Conservation (phyloP, 176 grass and related monocot genomes). For the Cocos nucifera region DNA sequence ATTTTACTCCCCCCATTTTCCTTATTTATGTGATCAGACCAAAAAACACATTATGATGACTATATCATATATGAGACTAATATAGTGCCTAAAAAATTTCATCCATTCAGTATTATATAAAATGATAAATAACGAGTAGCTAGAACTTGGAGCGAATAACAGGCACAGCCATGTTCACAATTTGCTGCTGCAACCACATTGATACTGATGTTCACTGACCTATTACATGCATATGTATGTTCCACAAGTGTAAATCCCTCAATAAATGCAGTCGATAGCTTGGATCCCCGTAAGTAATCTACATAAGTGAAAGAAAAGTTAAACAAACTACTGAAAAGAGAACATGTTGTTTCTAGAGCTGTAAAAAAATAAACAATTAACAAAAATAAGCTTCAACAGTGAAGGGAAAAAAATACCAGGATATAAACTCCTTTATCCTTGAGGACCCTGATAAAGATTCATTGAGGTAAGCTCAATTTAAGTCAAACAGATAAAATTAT, state of each 20-base stretch:
- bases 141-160: no score
- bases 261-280: slow-evolving; percentile 66
- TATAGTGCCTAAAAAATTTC: no score
- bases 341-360: neutral
- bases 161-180: no score
- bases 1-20: no score
- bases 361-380: neutral
- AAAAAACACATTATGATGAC: no score
- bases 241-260: slow-evolving; percentile 58
- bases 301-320: slow-evolving; percentile 10
- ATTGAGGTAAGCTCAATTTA: slow-evolving; percentile 9
- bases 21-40: no score
- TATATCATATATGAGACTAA: no score
- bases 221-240: slow-evolving; percentile 77
- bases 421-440: slow-evolving; percentile 77
- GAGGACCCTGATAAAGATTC: slow-evolving; percentile 44
- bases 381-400: neutral
- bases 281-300: slow-evolving; percentile 98
- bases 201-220: slow-evolving; percentile 38
- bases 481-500: neutral
- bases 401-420: slow-evolving; percentile 49
- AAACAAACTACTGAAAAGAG: slow-evolving; percentile 10
- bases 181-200: no score
- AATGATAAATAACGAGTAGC: no score
- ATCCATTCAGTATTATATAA: no score